Evolutionary conservation across 2,329 filamentous ascomycete genomes (phyloP).

Genomic region (Coniochaeta sp.): DNA sequence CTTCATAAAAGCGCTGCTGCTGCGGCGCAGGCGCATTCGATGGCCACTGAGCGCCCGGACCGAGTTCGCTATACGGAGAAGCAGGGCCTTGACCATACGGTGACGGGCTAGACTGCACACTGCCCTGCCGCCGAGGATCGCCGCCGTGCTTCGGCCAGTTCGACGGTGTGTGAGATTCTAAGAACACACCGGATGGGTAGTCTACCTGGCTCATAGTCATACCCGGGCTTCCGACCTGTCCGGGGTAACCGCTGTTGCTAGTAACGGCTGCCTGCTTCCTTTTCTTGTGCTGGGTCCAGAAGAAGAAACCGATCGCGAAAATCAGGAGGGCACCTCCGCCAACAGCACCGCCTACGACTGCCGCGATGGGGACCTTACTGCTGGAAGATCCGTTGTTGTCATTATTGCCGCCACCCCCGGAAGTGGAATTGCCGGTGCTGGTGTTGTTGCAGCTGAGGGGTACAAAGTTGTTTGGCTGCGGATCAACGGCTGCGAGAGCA

Average conservation of each 20-base stretch:
- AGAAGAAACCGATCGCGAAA: not conserved
- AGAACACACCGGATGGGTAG: not conserved
- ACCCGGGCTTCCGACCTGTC: not conserved
- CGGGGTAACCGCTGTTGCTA: not conserved
- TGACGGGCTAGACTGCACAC: not conserved
- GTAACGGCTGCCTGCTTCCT: not conserved
- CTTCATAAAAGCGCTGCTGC: not conserved
- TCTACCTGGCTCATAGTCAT: not conserved
- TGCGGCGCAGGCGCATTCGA: not conserved
- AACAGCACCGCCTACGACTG: not conserved
- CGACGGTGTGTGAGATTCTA: not conserved
- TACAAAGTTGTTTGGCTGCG: constrained; percentile 3
- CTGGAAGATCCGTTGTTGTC: not conserved
- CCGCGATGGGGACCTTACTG: not conserved
- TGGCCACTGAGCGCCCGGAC: not conserved
- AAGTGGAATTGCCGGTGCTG: not conserved
- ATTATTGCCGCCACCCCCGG: too few relatives aligned
- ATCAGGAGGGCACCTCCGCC: not conserved
- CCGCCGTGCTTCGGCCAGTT: not conserved
- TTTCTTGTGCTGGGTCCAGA: not conserved
- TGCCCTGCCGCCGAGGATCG: not conserved
- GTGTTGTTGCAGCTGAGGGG: not conserved
- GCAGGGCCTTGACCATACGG: not conserved
- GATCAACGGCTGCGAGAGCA: constrained; percentile 2
- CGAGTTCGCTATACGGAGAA: not conserved